phyloP scores from a whole-genome alignment of 1,284 basidiomycete species.

The Heterobasidion irregulare region DNA sequence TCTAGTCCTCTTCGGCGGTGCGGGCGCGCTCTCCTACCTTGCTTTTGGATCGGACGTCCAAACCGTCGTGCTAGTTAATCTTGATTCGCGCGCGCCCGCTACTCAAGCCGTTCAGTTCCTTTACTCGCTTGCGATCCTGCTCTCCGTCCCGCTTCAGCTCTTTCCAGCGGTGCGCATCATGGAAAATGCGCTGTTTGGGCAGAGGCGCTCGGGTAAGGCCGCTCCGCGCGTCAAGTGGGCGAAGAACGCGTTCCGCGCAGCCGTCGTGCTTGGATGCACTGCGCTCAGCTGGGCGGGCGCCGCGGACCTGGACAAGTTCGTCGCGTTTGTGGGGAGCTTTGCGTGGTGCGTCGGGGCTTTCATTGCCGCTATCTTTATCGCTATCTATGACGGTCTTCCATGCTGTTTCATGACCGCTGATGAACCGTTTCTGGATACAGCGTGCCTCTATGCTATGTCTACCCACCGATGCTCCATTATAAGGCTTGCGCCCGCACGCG shows the following conservation, averaged over 20 bases:
- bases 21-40: slow-evolving; percentile 84
- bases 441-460: slow-evolving; percentile 90
- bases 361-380: background rate
- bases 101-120: slow-evolving; percentile 88
- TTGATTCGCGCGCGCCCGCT: slow-evolving; percentile 79
- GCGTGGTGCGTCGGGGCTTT: slow-evolving; percentile 64
- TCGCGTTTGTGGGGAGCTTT: slow-evolving; percentile 88
- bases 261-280: slow-evolving; percentile 71
- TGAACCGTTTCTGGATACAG: slow-evolving; percentile 29
- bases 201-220: slow-evolving; percentile 75
- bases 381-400: background rate
- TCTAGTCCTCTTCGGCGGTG: slow-evolving; percentile 79
- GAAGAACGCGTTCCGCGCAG: slow-evolving; percentile 88
- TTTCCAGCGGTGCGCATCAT: slow-evolving; percentile 97
- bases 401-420: slow-evolving; percentile 1
- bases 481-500: slow-evolving; percentile 77
- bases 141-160: slow-evolving; percentile 91
- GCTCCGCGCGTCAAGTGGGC: slow-evolving; percentile 72
- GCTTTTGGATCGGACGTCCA: slow-evolving; percentile 87
- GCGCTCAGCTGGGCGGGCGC: slow-evolving; percentile 81
- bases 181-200: slow-evolving; percentile 86
- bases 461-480: slow-evolving; percentile 92
- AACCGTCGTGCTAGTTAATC: slow-evolving; percentile 93
- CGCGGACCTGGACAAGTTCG: slow-evolving; percentile 93
- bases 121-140: slow-evolving; percentile 89